Percentiles rank a stretch among this genome's conserved stretches.
phyloP scores from a whole-genome alignment of 2,329 filamentous ascomycete genomes.

The Amylocarpus encephaloides region DNA sequence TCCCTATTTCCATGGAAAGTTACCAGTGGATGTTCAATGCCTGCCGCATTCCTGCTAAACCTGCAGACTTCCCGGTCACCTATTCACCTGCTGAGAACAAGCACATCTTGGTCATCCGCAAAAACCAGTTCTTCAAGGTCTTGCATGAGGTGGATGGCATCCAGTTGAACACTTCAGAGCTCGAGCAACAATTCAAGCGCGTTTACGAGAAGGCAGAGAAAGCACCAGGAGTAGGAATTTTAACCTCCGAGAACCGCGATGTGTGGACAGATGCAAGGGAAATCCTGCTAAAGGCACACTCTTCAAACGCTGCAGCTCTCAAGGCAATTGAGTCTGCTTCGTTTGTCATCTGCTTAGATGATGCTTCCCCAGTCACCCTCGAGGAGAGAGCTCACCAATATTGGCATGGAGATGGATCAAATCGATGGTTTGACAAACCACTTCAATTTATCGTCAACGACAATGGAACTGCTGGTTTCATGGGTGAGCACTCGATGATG shows the following conservation, averaged over 20 bases:
- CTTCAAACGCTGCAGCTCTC: constrained; percentile 71
- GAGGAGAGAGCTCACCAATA: constrained; percentile 94
- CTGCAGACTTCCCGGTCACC: constrained; percentile 77
- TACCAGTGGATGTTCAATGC: constrained; percentile 99
- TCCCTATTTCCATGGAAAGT: constrained; percentile 96
- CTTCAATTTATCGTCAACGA: constrained; percentile 97
- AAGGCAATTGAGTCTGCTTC: constrained; percentile 81
- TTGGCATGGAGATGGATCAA: constrained; percentile 95
- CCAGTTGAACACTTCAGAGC: constrained; percentile 80
- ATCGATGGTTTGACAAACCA: constrained; percentile 98
- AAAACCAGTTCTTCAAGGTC: constrained; percentile 97
- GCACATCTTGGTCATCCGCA: constrained; percentile 84
- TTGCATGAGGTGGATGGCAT: constrained; percentile 72
- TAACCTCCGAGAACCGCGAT: constrained; percentile 92
- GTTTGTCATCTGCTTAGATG: constrained; percentile 90
- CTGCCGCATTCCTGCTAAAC: constrained; percentile 75
- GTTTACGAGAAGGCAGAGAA: constrained; percentile 75
- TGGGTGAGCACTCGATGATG: constrained; percentile 99
- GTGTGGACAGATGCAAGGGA: constrained; percentile 81
- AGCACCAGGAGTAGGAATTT: constrained; percentile 67
- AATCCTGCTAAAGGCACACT: constrained; percentile 67
- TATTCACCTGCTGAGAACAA: constrained; percentile 69
- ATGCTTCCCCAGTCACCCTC: constrained; percentile 82
- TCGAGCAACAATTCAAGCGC: constrained; percentile 81
- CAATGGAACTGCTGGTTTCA: constrained; percentile 95